phyloP scores from a whole-genome alignment of 306 rosid genomes.

The Cicer judaicum region DNA sequence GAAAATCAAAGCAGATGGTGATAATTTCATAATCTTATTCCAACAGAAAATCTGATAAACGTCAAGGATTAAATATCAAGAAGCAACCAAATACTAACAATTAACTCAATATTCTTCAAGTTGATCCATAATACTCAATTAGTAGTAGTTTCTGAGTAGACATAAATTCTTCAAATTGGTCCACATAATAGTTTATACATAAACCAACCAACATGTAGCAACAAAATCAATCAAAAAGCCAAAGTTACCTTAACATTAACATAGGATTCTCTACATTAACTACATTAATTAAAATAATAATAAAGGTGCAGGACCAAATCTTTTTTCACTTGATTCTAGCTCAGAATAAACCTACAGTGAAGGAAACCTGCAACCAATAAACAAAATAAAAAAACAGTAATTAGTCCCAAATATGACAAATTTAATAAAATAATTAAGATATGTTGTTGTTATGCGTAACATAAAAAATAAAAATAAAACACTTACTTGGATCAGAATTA shows the following conservation, averaged over 20 bases:
- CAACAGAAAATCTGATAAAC: not conserved
- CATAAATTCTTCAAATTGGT: slow-evolving; percentile 30
- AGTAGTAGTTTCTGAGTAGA: slow-evolving; percentile 8
- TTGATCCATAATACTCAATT: slow-evolving; percentile 24
- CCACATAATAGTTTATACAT: slow-evolving; percentile 39
- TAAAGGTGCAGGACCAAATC: slow-evolving; percentile 6
- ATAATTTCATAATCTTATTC: not conserved
- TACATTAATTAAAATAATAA: slow-evolving; percentile 9
- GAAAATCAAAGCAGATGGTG: no score
- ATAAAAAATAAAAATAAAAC: not conserved
- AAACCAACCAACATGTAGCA: slow-evolving; percentile 25
- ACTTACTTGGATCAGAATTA: slow-evolving; percentile 85
- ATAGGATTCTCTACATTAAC: slow-evolving; percentile 40
- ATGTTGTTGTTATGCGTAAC: no score
- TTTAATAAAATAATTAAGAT: no score
- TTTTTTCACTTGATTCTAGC: slow-evolving; percentile 47
- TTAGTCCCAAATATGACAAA: no score
- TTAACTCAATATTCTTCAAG: not conserved
- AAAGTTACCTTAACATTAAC: slow-evolving; percentile 45
- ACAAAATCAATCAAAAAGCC: slow-evolving; percentile 40
- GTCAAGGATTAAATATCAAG: not conserved
- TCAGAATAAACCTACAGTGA: slow-evolving; percentile 73
- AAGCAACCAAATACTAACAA: slow-evolving; percentile 31
- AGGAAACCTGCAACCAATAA: slow-evolving; percentile 73
- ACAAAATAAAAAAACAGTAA: not conserved